Evolutionary conservation across 1,284 basidiomycete species (phyloP).

Genomic region (Marasmius fiardii): DNA sequence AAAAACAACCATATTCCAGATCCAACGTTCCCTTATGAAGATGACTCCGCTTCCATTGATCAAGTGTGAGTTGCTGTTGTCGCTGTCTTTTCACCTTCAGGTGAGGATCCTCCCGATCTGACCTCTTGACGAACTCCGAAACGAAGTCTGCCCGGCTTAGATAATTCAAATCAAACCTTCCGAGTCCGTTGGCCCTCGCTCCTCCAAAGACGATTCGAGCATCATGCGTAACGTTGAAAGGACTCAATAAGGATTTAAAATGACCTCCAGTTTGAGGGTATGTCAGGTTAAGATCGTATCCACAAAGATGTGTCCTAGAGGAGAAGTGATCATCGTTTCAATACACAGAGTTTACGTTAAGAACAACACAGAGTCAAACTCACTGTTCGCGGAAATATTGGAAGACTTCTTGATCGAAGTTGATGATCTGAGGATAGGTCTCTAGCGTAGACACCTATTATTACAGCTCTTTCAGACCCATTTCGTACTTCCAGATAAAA

Average conservation of each 20-base stretch:
- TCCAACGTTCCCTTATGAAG: slow-evolving; percentile 51
- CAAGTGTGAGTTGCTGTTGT: neutral
- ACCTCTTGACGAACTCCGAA: neutral
- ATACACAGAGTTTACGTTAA: slow-evolving; percentile 22
- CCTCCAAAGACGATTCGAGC: too few species aligned
- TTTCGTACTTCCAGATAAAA: neutral
- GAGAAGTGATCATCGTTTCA: slow-evolving; percentile 34
- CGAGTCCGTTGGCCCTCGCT: too few species aligned
- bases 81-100: neutral
- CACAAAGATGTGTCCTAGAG: slow-evolving; percentile 43
- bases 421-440: slow-evolving; percentile 72
- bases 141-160: too few species aligned
- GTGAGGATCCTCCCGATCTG: neutral
- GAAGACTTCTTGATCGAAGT: slow-evolving; percentile 61
- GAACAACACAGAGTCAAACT: slow-evolving; percentile 21
- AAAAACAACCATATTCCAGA: slow-evolving; percentile 57
- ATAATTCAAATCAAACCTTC: too few species aligned
- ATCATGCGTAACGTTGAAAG: too few species aligned
- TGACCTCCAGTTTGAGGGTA: slow-evolving; percentile 30
- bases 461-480: neutral
- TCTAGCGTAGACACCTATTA: slow-evolving; percentile 54
- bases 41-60: slow-evolving; percentile 34
- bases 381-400: slow-evolving; percentile 68
- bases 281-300: slow-evolving; percentile 46
- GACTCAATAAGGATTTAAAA: too few species aligned